A percentile compares a stretch with the other conserved stretches of the same genome.
Evolutionary conservation across 805 yeast species (phyloP).

Genomic region (Wickerhamiella bombiphila): DNA sequence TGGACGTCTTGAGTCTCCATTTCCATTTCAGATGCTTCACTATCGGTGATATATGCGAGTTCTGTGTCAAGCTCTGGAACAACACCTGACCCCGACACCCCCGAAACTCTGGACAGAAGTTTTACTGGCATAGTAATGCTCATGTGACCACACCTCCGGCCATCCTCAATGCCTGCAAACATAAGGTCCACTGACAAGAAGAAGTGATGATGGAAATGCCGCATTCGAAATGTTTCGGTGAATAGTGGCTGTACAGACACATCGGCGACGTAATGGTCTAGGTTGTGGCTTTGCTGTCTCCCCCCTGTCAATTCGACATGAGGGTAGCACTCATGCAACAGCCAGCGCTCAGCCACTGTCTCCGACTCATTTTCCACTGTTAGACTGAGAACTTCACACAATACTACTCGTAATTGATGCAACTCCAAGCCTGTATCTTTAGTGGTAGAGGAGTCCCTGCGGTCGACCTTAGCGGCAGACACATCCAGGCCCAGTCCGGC

Average conservation of each 20-base stretch:
- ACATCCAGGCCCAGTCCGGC: constrained; percentile 1
- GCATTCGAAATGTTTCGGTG: not conserved
- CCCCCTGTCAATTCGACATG: not conserved
- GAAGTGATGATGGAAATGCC: not conserved
- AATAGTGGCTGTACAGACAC: not conserved
- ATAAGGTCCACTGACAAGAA: not conserved
- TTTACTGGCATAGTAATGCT: not conserved
- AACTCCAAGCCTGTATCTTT: not conserved
- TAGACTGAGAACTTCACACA: not conserved
- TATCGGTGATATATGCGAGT: constrained; percentile 1
- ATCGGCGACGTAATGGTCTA: constrained; percentile 1
- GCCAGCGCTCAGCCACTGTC: not conserved
- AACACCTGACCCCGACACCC: not conserved
- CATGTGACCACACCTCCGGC: not conserved
- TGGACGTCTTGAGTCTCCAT: no score
- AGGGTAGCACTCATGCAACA: not conserved
- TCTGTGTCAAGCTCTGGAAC: not conserved
- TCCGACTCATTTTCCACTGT: not conserved
- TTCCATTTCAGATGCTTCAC: constrained; percentile 1
- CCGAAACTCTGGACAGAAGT: not conserved
- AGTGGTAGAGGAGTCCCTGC: no score
- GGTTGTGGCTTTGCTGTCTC: not conserved
- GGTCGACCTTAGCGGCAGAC: no score
- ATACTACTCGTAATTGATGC: not conserved
- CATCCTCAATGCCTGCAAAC: not conserved